Evolutionary conservation across 257 asterid species (phyloP), one percentile per base, ranked within the genome.

Genomic region (Lycium ferocissimum): DNA sequence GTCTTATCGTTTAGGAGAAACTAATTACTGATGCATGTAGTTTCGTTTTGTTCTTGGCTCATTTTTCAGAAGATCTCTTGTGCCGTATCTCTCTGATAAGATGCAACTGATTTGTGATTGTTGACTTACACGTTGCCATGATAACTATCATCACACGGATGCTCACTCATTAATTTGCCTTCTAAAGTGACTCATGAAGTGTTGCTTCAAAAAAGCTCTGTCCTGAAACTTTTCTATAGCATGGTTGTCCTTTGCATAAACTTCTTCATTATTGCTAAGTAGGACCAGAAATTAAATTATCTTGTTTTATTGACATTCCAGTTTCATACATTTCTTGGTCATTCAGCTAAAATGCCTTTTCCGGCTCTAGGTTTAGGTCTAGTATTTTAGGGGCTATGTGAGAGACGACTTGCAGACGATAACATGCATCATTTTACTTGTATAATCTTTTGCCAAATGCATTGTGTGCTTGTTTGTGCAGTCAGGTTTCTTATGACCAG

Each of bases 401-500:
- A 18, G 80, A 72, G 35, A 45, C 8, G 53, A 84, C 18, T 9
- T 40, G 10, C 4, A 71, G 47, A 14, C 3, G 45, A 51, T 4
- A 2, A 14, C 49, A 53, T 51, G 82, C 82, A 14, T 53, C 43
- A 13, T 51, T 17, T 78, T 40, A 26, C 82, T 78, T 78, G 82
- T 53, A 78, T 78, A 33, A 70, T 70, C 76, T 76, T 71, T 53
- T 83, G 84, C 57, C 57, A 58, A 69, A 86, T 87, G 83, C 73
- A 54, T 87, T 86, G 83, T 92, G 86, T 92, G 86, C 20, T 83
- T 86, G 90, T 81, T 63, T 91, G 86, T 89, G 94, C 96, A 90
- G 94, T 90, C 94, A 90, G 97, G 97, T 89, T 87, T 90, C 91
- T 83, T 92, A 85, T 91, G 89, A 73, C 90, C 86, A 62, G 91